Evolutionary conservation across 2,329 filamentous ascomycete species (phyloP), one percentile per base, ranked within the genome.

Genomic region (Cercospora beticola): DNA sequence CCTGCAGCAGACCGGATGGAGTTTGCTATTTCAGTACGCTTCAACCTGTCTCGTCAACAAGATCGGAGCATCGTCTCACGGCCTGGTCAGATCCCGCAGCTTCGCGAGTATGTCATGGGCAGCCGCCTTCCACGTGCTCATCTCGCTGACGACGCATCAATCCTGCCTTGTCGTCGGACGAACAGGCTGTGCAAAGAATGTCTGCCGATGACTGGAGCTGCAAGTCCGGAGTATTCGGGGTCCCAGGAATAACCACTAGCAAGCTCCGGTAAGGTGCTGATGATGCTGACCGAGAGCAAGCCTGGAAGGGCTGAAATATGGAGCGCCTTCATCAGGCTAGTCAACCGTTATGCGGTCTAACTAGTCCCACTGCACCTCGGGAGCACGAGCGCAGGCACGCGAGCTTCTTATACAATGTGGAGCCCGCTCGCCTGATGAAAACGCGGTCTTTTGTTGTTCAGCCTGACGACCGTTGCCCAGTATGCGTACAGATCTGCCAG

Each of bases 321-420:
- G 56, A 31, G 28, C 28, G 28, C 28, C 56, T 31, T 21, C 56
- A 59, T 54, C 56, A 36, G 56, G 56, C 56, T 59, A 59, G 56
- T 36, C 31, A 4, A 59, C 56, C 30, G 28, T 12, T 59, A 59
- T 59, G 56, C 31, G 56, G 18, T 33, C 56, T 59, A 59, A 30
- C 56, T 59, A 59, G 56, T 59, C 30, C 56, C 16, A 59, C 56
- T 58, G 56, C 56, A 59, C 56, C 56, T 59, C 56, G 56, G 56
- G 56, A 28, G 56, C 56, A 36, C 56, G 28, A 31, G 31, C 31
- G 28, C 56, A 59, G 56, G 56, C 56, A 33, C 56, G 56, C 56
- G 56, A 59, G 56, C 26, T 10, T 59, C 28, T 36, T 59, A 33
- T 33, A 59, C n/a, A 16, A 33, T 59, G 28, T 59, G 28, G 56